These are phyloP conservation scores for Aspergillus sojae DNA, from an alignment of 2,329 filamentous ascomycete genomes.

Conservation along the genomic window DNA sequence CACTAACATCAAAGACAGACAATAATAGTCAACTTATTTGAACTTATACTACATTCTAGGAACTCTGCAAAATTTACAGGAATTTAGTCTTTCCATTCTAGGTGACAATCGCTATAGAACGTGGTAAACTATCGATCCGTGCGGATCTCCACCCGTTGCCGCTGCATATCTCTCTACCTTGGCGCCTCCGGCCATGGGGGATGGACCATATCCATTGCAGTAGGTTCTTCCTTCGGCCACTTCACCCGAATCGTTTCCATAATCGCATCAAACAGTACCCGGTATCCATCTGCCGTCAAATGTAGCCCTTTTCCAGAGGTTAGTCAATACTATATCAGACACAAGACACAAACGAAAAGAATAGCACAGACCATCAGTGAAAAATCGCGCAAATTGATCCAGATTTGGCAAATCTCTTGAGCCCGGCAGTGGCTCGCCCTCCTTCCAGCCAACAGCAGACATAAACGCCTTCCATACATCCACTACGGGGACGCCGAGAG, in stretches of 20 bases:
- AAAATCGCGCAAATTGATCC: constrained; percentile 54
- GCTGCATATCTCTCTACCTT: constrained; percentile 25
- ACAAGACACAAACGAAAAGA: background rate
- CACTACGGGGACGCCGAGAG: constrained; percentile 63
- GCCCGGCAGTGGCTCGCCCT: constrained; percentile 57
- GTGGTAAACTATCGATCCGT: background rate
- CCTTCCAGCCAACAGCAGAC: constrained; percentile 60
- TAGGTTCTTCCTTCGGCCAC: constrained; percentile 60
- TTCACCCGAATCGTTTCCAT: constrained; percentile 53
- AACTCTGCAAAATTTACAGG: background rate
- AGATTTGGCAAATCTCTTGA: constrained; percentile 61
- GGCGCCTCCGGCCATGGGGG: constrained; percentile 55
- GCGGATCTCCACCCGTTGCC: background rate
- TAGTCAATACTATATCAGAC: background rate
- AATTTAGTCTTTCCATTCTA: background rate
- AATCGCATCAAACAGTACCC: constrained; percentile 57
- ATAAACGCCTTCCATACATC: constrained; percentile 83
- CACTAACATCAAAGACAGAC: background rate
- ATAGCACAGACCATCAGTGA: constrained; percentile 58
- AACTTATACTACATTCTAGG: background rate
- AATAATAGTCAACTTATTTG: background rate
- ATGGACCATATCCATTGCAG: constrained; percentile 55
- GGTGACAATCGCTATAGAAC: background rate
- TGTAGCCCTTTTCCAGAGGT: constrained; percentile 53
- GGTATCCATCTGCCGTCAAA: constrained; percentile 59